These are phyloP conservation scores for Dictyostelium brefeldianum DNA, from an alignment of 78 protist species.

Conservation along the genomic window DNA sequence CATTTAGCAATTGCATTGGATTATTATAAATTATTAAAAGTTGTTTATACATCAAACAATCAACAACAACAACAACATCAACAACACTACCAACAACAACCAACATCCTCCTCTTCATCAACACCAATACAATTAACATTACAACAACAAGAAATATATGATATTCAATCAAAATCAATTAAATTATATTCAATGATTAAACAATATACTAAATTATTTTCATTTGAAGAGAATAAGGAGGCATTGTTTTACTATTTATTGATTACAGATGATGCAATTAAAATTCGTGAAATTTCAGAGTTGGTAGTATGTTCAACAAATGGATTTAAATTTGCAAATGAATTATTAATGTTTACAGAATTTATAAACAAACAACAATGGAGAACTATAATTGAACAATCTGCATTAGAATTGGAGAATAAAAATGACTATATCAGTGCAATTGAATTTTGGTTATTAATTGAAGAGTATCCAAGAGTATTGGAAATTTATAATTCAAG, in stretches of 20 bases:
- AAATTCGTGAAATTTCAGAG: slow-evolving; percentile 34
- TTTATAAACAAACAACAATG: slow-evolving; percentile 58
- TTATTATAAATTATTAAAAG: slow-evolving; percentile 10
- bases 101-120: background rate
- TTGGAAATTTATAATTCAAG: slow-evolving; percentile 46
- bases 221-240: slow-evolving; percentile 51
- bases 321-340: slow-evolving; percentile 47
- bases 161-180: background rate
- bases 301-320: slow-evolving; percentile 27
- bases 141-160: slow-evolving; percentile 11
- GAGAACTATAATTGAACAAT: slow-evolving; percentile 44
- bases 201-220: slow-evolving; percentile 34
- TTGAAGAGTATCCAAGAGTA: slow-evolving; percentile 57
- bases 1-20: slow-evolving; percentile 58
- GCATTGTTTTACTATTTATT: slow-evolving; percentile 50
- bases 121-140: background rate
- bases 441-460: slow-evolving; percentile 48
- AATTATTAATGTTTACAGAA: slow-evolving; percentile 11
- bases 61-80: background rate
- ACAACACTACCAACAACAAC: background rate
- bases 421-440: slow-evolving; percentile 27
- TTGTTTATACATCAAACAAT: background rate
- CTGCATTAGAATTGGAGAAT: slow-evolving; percentile 30
- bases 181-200: slow-evolving; percentile 46
- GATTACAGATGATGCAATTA: slow-evolving; percentile 30